Evolutionary conservation across 371 early-diverging fungal species (phyloP).

Genomic region (Gilbertella persicaria): DNA sequence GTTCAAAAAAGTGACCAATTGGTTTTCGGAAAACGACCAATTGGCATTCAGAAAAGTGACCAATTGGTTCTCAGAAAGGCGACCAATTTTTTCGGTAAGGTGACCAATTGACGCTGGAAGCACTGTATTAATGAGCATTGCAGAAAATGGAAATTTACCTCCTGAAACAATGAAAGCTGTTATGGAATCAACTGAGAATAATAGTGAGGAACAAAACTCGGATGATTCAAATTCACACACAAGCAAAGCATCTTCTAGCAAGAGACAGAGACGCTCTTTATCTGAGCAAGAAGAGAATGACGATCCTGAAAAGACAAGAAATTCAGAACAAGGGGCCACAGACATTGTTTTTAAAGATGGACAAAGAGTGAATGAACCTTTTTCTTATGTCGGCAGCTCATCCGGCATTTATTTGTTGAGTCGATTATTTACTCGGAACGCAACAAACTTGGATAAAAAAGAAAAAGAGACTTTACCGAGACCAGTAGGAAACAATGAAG

Average conservation of each 20-base stretch:
- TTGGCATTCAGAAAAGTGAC: too few species aligned
- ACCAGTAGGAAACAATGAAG: conserved; percentile 23
- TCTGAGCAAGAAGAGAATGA: too few species aligned
- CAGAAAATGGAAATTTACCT: conserved; percentile 19
- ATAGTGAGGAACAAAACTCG: neutral
- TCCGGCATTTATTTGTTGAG: conserved; percentile 42
- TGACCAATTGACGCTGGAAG: too few species aligned
- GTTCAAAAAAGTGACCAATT: too few species aligned
- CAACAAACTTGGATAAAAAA: neutral
- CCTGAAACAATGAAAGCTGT: conserved; percentile 1
- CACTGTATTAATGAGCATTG: conserved; percentile 23
- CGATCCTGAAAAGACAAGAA: too few species aligned
- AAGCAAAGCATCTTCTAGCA: neutral
- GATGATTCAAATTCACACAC: neutral
- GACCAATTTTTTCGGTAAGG: too few species aligned
- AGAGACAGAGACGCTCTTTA: neutral
- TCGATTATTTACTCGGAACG: conserved; percentile 23
- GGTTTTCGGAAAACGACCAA: too few species aligned
- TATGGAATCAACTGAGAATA: neutral
- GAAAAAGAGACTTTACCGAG: conserved; percentile 15
- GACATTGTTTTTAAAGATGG: too few species aligned
- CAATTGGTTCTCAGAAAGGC: too few species aligned
- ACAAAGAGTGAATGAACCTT: conserved; percentile 4
- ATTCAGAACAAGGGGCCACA: too few species aligned
- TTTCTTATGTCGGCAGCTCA: conserved; percentile 39